phyloP scores from a whole-genome alignment of 208 protist species.

The Acanthamoeba polyphaga region DNA sequence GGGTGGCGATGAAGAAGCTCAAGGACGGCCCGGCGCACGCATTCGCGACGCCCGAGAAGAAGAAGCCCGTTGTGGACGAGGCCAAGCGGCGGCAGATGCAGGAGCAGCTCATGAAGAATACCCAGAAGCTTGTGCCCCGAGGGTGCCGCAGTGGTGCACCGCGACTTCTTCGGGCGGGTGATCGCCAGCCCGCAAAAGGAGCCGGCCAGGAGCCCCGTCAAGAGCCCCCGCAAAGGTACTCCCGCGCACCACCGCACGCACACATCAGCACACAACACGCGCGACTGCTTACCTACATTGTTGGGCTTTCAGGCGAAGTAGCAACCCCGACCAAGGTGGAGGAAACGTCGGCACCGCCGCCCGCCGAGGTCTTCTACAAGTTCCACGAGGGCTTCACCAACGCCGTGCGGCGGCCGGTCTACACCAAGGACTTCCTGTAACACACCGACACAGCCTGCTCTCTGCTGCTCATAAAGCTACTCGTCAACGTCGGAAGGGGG shows the following conservation, averaged over 20 bases:
- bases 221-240: slow-evolving; percentile 19
- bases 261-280: too few species aligned
- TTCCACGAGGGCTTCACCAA: slow-evolving; percentile 77
- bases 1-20: slow-evolving; percentile 25
- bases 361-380: slow-evolving; percentile 44
- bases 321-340: not conserved
- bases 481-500: too few species aligned
- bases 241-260: not conserved
- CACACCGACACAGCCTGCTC: too few species aligned
- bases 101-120: slow-evolving; percentile 18
- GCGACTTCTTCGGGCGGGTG: slow-evolving; percentile 43
- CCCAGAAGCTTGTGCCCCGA: slow-evolving; percentile 22
- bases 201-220: slow-evolving; percentile 36
- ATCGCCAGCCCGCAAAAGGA: not conserved
- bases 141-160: not conserved
- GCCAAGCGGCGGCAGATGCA: not conserved
- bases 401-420: slow-evolving; percentile 68
- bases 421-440: slow-evolving; percentile 63
- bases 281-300: too few species aligned
- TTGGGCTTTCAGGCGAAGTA: not conserved
- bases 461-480: too few species aligned
- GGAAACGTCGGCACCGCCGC: not conserved
- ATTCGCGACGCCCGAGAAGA: not conserved
- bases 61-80: not conserved
- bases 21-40: not conserved